A percentile compares a stretch with the other conserved stretches of the same genome.
Conservation (phyloP, 177 flowering plant genomes). For the Vitis hybrid region DNA sequence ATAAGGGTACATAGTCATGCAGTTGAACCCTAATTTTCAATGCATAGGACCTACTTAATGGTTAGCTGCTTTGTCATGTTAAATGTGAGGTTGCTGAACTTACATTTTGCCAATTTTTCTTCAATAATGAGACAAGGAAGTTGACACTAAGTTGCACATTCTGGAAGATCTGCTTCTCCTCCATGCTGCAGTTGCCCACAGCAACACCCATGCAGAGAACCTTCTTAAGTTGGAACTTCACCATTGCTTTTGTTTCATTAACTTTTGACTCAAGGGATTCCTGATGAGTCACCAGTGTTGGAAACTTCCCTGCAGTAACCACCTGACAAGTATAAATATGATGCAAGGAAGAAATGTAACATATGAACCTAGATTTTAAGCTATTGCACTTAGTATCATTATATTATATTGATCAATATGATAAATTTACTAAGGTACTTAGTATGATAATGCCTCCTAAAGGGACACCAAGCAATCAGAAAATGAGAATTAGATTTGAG, state of each 20-base stretch:
- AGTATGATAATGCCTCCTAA: too few species aligned
- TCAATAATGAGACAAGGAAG: conserved; percentile 47
- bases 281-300: conserved; percentile 48
- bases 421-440: too few species aligned
- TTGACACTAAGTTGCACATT: conserved; percentile 53
- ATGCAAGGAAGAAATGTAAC: background rate
- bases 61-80: too few species aligned
- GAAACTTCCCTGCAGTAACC: conserved; percentile 48
- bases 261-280: conserved; percentile 51
- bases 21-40: background rate
- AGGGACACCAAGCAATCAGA: too few species aligned
- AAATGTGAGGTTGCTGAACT: conserved; percentile 7
- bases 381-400: too few species aligned
- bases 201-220: conserved; percentile 62
- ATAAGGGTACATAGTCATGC: background rate
- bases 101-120: conserved; percentile 58
- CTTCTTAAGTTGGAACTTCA: conserved; percentile 55
- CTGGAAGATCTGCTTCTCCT: conserved; percentile 52
- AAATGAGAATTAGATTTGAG: too few species aligned
- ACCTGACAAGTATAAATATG: background rate
- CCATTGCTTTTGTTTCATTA: conserved; percentile 51
- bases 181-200: conserved; percentile 50
- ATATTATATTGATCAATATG: too few species aligned
- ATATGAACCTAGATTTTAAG: too few species aligned
- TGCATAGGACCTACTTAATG: too few species aligned